These are phyloP conservation scores for Scutellaria galericulata DNA, from an alignment of 257 asterid genomes.

Conservation along the genomic window DNA sequence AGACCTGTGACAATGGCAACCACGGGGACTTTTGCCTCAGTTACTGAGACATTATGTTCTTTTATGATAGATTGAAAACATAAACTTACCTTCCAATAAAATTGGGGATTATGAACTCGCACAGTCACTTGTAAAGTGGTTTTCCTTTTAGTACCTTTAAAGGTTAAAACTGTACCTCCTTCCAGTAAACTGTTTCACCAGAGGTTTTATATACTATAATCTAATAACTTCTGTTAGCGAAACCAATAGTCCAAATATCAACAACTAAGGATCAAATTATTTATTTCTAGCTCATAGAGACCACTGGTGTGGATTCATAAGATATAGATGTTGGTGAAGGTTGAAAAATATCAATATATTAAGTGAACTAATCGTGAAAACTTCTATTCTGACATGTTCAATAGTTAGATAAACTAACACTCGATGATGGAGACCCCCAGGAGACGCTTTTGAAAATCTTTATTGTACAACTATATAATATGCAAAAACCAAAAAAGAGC, in stretches of 20 bases:
- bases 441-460: background rate
- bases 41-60: too few relatives aligned
- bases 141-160: conserved; percentile 53
- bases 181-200: conserved; percentile 61
- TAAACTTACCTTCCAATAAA: conserved; percentile 76
- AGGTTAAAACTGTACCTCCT: conserved; percentile 66
- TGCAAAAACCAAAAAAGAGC: background rate
- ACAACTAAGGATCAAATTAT: too few relatives aligned
- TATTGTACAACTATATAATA: background rate
- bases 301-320: too few relatives aligned
- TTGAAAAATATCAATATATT: too few relatives aligned
- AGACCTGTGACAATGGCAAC: conserved; percentile 49
- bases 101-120: conserved; percentile 70
- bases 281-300: background rate
- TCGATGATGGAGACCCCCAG: too few relatives aligned
- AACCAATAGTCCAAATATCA: too few relatives aligned
- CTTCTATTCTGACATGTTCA: too few relatives aligned
- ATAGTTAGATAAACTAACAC: background rate
- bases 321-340: background rate
- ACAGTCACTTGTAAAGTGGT: conserved; percentile 54
- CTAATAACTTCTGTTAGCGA: too few relatives aligned
- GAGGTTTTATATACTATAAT: background rate
- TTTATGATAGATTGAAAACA: background rate
- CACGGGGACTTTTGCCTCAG: background rate
- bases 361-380: too few relatives aligned